These are phyloP conservation scores for Pythium folliculosum DNA, from an alignment of 352 stramenopile genomes.

Conservation along the genomic window DNA sequence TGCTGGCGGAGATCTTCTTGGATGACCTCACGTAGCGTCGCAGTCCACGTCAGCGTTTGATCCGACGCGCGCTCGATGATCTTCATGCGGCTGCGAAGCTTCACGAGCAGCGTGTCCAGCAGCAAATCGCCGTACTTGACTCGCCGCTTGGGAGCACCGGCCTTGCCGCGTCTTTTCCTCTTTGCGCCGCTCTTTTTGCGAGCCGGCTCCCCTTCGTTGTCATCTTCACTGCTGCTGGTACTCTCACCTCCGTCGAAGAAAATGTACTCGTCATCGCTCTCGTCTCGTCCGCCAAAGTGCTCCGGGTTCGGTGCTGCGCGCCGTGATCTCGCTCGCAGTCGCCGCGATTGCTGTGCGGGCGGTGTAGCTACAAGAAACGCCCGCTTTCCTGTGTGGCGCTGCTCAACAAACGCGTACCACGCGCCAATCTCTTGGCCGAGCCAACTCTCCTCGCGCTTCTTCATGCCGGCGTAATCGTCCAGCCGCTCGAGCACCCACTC, in stretches of 20 bases:
- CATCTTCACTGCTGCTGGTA: slow-evolving; percentile 11
- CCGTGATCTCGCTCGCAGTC: slow-evolving; percentile 8
- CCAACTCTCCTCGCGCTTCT: slow-evolving; percentile 57
- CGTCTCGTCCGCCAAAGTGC: background rate
- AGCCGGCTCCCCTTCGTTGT: background rate
- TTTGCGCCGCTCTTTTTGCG: slow-evolving; percentile 2
- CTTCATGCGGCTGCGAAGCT: slow-evolving; percentile 13
- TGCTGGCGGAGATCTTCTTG: slow-evolving; percentile 12
- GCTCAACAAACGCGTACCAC: slow-evolving; percentile 35
- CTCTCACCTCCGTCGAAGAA: slow-evolving; percentile 1
- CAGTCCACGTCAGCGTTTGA: slow-evolving; percentile 16
- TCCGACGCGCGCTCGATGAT: slow-evolving; percentile 9
- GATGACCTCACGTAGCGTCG: slow-evolving; percentile 21
- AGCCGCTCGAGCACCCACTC: slow-evolving; percentile 69
- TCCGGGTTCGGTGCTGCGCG: background rate
- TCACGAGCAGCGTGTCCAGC: slow-evolving; percentile 17
- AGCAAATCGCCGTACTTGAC: slow-evolving; percentile 22
- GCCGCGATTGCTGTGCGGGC: background rate
- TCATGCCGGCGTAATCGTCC: slow-evolving; percentile 37
- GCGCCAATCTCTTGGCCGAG: slow-evolving; percentile 48
- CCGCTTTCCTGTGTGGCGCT: background rate
- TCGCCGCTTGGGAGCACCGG: background rate
- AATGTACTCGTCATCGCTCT: slow-evolving; percentile 21
- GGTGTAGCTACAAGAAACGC: background rate
- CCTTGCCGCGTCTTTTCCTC: slow-evolving; percentile 7